Evolutionary conservation across 2,329 filamentous ascomycete species (phyloP), one percentile per base, ranked within the genome.

Genomic region (Fusarium armeniacum): DNA sequence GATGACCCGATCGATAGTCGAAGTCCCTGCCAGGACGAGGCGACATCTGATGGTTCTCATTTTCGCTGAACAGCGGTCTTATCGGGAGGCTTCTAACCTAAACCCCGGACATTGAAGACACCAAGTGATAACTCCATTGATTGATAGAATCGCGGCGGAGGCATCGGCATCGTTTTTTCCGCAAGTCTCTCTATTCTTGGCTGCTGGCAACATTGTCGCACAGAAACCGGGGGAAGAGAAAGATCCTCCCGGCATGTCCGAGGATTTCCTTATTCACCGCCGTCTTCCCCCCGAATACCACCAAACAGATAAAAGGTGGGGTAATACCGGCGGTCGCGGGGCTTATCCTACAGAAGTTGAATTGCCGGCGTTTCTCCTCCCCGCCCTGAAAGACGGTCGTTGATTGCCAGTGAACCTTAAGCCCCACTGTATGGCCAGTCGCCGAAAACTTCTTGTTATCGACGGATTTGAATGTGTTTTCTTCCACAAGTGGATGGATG

Each of bases 181-280:
- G 47, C 47, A 52, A 49, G 47, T 20, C 57, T 38, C 22, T 51
- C 36, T 56, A 12, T 30, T 58, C 36, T 58, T 49, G 43, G 32
- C 50, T 44, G 32, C 65, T 43, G 33, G 22, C 33, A 40, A 50
- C 22, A 40, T 18, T 30, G 49, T 52, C 49, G 24, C 20, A 52
- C 49, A 52, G n/a, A 52, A 41, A 45, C 30, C 24, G 46, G 49
- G 55, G 35, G 28, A 35, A 32, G 38, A 44, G 28, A 45, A 22
- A 55, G 33, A 38, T 36, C 35, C 45, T 63, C 57, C 62, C 54
- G 44, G 62, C 54, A 70, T 70, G 67, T 50, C 67, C 55, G 59
- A 70, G 43, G 38, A 36, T 57, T 63, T 40, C 36, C 15, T n/a
- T 43, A 59, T 64, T 68, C 67, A 71, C 67, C 67, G 67, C 67